Percentiles rank a stretch among this genome's conserved stretches.
These are phyloP conservation scores for Sporobolomyces pararoseus DNA, from an alignment of 768 basidiomycete species.

Conservation along the genomic window DNA sequence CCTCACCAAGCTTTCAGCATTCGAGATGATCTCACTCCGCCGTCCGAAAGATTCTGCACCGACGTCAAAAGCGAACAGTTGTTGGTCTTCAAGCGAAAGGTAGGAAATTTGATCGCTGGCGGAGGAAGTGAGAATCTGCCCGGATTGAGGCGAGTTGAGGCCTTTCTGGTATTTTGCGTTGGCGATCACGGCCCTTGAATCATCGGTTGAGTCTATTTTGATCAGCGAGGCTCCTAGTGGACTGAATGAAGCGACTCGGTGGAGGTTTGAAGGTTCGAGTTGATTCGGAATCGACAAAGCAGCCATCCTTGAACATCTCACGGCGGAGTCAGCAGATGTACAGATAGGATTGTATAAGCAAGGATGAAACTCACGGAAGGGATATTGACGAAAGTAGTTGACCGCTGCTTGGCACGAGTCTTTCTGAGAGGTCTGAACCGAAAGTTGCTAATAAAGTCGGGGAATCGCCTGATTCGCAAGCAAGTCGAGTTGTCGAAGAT, in stretches of 20 bases:
- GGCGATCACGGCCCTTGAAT: neutral
- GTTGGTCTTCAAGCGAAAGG: no score
- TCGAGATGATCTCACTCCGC: neutral
- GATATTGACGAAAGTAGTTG: neutral
- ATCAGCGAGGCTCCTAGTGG: no score
- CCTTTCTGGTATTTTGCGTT: neutral
- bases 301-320: neutral
- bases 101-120: no score
- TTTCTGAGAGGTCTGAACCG: neutral
- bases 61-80: neutral
- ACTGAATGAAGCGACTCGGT: no score
- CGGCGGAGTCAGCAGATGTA: no score
- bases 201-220: neutral
- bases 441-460: no score
- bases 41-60: neutral
- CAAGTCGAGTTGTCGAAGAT: no score
- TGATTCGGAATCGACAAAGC: neutral
- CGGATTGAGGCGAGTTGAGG: neutral
- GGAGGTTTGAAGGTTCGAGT: no score
- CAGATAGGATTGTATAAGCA: no score
- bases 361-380: neutral
- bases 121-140: neutral
- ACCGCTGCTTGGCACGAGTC: neutral
- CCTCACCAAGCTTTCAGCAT: neutral
- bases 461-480: no score